Evolutionary conservation across 257 asterid species (phyloP), one percentile per base, ranked within the genome.

Genomic region (Penstemon barbatus): DNA sequence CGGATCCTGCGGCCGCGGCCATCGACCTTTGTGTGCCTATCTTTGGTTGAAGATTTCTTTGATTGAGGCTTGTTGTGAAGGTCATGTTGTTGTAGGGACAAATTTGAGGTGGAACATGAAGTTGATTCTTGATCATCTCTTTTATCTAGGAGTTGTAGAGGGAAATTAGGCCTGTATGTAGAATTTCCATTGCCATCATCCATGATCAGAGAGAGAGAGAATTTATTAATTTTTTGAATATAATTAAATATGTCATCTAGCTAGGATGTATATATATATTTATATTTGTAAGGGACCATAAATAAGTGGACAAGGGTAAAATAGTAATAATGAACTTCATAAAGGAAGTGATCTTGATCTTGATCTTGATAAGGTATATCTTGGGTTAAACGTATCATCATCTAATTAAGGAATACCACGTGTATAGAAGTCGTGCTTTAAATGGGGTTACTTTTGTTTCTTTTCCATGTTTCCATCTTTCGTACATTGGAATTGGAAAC

Each of bases 1-100:
- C 76, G 76, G 33, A 72, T 72, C 50, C 76, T 63, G 52, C 76
- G 76, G 3, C 76, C 76, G 3, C 86, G 86, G 19, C 86, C 86
- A 13, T 81, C 86, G 10, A 81, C 86, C 66, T 72, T 72, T 11
- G 76, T 72, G 71, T 72, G 76, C 15, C 76, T 37, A 44, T 72
- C 76, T 15, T 72, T 72, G 8, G 76, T 55, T 39, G 71, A 7
- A 40, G 65, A 9, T 41, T 71, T 78, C 65, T 4, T 61, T 0
- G 58, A 54, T 8, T 4, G 65, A 58, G 65, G 64, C 40, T 25
- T 72, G 51, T 3, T 64, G 68, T 5, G 8, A 11, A 0, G 49
- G 8, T 8, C 38, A 13, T 19, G 40, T 55, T 18, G 40, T 55
- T 55, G 33, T 55, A 3, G 40, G 7, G 37, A 8, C 36, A 13